These are phyloP conservation scores for Candida insectorum DNA, from an alignment of 805 yeast species.

Conservation along the genomic window DNA sequence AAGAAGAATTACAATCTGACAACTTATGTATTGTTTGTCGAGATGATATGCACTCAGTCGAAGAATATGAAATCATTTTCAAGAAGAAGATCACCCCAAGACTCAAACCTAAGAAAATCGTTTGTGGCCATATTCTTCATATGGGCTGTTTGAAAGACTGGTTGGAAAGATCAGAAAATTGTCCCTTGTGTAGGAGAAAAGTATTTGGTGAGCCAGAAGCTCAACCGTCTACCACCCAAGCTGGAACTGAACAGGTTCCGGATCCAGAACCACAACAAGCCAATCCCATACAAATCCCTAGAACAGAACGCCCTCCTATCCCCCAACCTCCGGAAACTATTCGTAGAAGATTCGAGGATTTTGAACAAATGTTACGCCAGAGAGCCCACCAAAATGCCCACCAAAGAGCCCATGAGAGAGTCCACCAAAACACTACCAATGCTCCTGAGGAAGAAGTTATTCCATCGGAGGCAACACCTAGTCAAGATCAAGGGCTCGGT, in stretches of 20 bases:
- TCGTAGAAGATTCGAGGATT: constrained; percentile 8
- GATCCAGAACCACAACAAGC: constrained; percentile 3
- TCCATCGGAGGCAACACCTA: constrained; percentile 5
- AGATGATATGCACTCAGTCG: constrained; percentile 70
- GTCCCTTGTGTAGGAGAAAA: constrained; percentile 84
- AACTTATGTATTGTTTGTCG: constrained; percentile 85
- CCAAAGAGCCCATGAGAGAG: no score
- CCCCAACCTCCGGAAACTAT: constrained; percentile 2
- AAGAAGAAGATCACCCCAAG: constrained; percentile 27
- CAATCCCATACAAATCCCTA: background rate
- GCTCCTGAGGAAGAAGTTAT: background rate
- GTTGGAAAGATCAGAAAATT: constrained; percentile 88
- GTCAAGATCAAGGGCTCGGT: no score
- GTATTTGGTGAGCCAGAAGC: constrained; percentile 36
- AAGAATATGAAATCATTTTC: constrained; percentile 24
- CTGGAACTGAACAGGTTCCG: background rate
- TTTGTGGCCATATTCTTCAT: constrained; percentile 87
- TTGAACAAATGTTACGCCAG: constrained; percentile 6
- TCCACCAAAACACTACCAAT: no score
- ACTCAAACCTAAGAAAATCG: constrained; percentile 66
- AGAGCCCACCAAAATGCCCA: background rate
- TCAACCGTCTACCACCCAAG: constrained; percentile 1
- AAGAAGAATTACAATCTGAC: constrained; percentile 50
- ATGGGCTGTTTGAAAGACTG: constrained; percentile 87
- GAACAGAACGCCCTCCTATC: background rate